Evolutionary conservation across 192 early-diverging fungal genomes (phyloP).

Genomic region (Coemansia guatemalensis): DNA sequence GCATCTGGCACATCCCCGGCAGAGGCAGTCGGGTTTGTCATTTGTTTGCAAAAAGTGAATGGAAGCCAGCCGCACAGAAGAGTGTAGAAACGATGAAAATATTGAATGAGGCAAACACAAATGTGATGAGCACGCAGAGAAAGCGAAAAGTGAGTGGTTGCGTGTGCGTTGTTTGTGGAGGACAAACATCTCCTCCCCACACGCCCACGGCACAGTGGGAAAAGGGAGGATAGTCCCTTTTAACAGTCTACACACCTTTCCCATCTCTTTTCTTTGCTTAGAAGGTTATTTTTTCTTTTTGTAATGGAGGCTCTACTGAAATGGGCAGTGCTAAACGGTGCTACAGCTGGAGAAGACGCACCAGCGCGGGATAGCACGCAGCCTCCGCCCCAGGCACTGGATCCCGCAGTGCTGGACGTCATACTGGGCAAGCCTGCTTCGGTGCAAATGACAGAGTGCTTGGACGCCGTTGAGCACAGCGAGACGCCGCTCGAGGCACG

Average conservation of each 20-base stretch:
- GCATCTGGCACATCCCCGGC: neutral
- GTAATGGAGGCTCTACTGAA: constrained; percentile 75
- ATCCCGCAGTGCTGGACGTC: constrained; percentile 86
- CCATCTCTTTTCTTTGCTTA: neutral
- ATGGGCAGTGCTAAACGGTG: constrained; percentile 78
- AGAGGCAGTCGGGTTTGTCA: constrained; percentile 13
- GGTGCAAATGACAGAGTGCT: constrained; percentile 81
- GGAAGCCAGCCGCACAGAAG: neutral
- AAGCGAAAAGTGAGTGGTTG: neutral
- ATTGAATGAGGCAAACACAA: constrained; percentile 8
- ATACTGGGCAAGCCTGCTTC: constrained; percentile 93
- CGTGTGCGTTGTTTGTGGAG: neutral
- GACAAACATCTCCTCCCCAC: neutral
- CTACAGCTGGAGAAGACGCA: constrained; percentile 70
- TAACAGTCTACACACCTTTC: neutral
- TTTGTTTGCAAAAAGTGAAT: neutral
- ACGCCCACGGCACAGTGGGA: neutral
- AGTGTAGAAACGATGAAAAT: constrained; percentile 2
- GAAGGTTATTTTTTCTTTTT: constrained; percentile 14
- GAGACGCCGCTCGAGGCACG: constrained; percentile 64
- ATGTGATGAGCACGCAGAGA: constrained; percentile 3
- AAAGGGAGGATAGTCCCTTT: neutral
- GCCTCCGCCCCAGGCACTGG: constrained; percentile 49
- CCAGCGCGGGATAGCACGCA: constrained; percentile 34
- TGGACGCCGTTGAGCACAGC: constrained; percentile 63